Evolutionary conservation across 345 rosid genomes (phyloP).

Genomic region (Kandelia obovata): DNA sequence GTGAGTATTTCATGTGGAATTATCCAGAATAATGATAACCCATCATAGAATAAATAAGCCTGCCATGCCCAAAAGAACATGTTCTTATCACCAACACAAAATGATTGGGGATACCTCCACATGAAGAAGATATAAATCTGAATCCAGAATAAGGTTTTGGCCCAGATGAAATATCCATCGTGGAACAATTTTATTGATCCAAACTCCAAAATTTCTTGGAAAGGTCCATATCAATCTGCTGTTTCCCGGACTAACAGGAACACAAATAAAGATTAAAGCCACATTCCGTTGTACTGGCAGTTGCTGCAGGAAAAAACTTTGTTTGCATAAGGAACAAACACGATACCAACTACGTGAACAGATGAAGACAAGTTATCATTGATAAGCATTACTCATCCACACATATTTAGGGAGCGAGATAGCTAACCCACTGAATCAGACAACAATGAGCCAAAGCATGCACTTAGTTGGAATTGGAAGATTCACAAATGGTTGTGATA

Average conservation of each 20-base stretch:
- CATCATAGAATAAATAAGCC: too few relatives aligned
- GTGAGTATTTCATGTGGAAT: too few relatives aligned
- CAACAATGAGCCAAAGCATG: neutral
- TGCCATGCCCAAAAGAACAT: neutral
- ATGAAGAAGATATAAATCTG: constrained; percentile 84
- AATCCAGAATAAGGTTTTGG: constrained; percentile 76
- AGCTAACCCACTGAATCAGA: neutral
- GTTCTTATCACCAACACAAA: neutral
- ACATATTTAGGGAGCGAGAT: neutral
- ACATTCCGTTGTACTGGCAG: constrained; percentile 23
- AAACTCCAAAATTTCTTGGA: constrained; percentile 63
- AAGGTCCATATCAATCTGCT: constrained; percentile 86
- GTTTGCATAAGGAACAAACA: neutral
- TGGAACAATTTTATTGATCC: constrained; percentile 72
- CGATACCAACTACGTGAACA: neutral
- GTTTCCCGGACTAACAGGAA: constrained; percentile 85
- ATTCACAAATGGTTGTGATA: neutral
- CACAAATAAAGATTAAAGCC: constrained; percentile 72
- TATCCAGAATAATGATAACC: too few relatives aligned
- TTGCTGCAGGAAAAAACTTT: constrained; percentile 21
- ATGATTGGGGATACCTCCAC: constrained; percentile 49
- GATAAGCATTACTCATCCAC: neutral
- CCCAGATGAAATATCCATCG: constrained; percentile 84
- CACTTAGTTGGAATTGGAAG: neutral
- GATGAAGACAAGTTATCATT: neutral